Evolutionary conservation across 2,329 filamentous ascomycete species (phyloP).

Genomic region (Neonectria hederae): DNA sequence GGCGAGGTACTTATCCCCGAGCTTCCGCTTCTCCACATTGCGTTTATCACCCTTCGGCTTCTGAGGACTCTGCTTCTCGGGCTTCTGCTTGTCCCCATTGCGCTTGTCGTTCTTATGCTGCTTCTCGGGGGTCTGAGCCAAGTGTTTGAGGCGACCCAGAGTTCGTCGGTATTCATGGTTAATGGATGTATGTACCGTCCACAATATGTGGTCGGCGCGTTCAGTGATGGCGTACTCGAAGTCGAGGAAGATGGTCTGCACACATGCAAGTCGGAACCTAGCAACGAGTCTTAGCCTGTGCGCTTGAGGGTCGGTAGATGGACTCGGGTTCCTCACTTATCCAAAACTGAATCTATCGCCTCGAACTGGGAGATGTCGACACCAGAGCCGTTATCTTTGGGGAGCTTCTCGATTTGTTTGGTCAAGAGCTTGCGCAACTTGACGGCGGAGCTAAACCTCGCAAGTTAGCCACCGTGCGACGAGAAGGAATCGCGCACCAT

Average conservation of each 20-base stretch:
- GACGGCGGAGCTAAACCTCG: conserved; percentile 50
- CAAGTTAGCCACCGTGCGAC: conserved; percentile 37
- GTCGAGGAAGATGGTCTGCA: conserved; percentile 77
- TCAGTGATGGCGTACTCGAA: conserved; percentile 71
- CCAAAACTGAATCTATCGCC: conserved; percentile 54
- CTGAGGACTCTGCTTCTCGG: conserved; percentile 36
- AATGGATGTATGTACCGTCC: conserved; percentile 80
- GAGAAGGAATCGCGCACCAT: conserved; percentile 18
- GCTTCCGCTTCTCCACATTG: conserved; percentile 73
- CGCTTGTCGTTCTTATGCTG: conserved; percentile 53
- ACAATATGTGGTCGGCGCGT: conserved; percentile 76
- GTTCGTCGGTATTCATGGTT: conserved; percentile 81
- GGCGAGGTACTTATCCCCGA: conserved; percentile 81
- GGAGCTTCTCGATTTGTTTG: conserved; percentile 56
- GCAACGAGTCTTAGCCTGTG: conserved; percentile 5
- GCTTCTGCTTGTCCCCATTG: conserved; percentile 37
- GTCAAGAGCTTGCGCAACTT: conserved; percentile 55
- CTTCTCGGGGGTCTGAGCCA: conserved; percentile 67
- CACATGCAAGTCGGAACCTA: conserved; percentile 77
- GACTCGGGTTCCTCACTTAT: conserved; percentile 48
- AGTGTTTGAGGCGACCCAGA: conserved; percentile 64
- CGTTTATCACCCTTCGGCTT: conserved; percentile 39
- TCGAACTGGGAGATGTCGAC: conserved; percentile 56
- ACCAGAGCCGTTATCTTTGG: conserved; percentile 47
- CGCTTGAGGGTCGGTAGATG: neutral